Evolutionary conservation across 1,284 basidiomycete genomes (phyloP).

Genomic region (Cryptococcus sp.): DNA sequence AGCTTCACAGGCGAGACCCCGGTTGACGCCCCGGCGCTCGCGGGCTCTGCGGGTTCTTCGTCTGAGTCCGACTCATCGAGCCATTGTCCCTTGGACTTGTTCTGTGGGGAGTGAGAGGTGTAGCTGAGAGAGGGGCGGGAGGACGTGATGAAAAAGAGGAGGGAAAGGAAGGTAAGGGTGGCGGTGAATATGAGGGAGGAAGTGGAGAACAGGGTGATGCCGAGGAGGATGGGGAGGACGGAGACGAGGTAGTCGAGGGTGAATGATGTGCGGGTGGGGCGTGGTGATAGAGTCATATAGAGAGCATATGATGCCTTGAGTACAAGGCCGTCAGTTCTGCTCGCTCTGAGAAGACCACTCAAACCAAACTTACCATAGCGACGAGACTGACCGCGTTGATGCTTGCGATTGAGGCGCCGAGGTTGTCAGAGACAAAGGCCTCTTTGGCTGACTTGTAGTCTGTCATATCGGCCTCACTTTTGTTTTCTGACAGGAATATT

Average conservation of each 20-base stretch:
- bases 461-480: slow-evolving; percentile 12
- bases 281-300: slow-evolving; percentile 57
- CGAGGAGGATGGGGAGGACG: slow-evolving; percentile 70
- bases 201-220: slow-evolving; percentile 70
- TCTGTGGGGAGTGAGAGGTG: not conserved
- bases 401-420: slow-evolving; percentile 69
- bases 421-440: slow-evolving; percentile 76
- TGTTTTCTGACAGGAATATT: no score
- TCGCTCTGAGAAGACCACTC: not conserved
- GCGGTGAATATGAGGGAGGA: slow-evolving; percentile 58
- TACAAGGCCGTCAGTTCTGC: slow-evolving; percentile 3
- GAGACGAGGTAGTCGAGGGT: slow-evolving; percentile 63
- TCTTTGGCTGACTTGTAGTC: slow-evolving; percentile 81
- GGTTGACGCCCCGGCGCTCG: slow-evolving; percentile 5
- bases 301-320: slow-evolving; percentile 66
- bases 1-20: slow-evolving; percentile 13
- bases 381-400: slow-evolving; percentile 71
- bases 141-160: not conserved
- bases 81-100: slow-evolving; percentile 36
- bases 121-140: not conserved
- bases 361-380: slow-evolving; percentile 57
- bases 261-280: slow-evolving; percentile 36
- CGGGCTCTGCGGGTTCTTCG: slow-evolving; percentile 33
- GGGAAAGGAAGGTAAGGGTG: slow-evolving; percentile 49
- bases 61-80: slow-evolving; percentile 46